Percentiles rank a stretch among this genome's conserved stretches.
phyloP scores from a whole-genome alignment of 1,284 basidiomycete genomes.

The Lentinus polychrous region DNA sequence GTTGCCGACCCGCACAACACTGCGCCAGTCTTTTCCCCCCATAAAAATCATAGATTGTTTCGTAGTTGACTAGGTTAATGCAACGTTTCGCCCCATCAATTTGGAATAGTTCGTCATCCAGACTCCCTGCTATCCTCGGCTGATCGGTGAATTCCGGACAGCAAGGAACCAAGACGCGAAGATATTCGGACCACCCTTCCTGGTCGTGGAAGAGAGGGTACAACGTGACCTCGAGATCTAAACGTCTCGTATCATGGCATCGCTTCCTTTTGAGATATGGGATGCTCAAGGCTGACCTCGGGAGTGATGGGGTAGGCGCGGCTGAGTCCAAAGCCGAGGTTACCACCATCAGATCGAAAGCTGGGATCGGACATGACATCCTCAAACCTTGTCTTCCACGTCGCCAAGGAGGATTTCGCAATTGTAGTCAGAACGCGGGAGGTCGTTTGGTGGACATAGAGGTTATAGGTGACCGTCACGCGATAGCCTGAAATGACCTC shows the following conservation, averaged over 20 bases:
- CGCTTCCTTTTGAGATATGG: conserved; percentile 14
- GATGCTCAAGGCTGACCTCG: neutral
- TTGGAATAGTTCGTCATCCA: neutral
- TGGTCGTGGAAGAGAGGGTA: conserved; percentile 7
- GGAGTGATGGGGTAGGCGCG: conserved; percentile 27
- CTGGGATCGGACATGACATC: conserved; percentile 17
- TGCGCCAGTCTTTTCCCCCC: too few relatives aligned
- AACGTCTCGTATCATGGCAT: conserved; percentile 10
- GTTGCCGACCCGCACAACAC: too few relatives aligned
- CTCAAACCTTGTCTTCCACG: conserved; percentile 9
- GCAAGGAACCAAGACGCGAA: too few relatives aligned
- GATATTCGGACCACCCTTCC: neutral
- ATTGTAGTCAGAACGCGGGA: neutral
- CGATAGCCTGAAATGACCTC: conserved; percentile 31
- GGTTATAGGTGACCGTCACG: conserved; percentile 35
- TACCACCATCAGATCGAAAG: conserved; percentile 26
- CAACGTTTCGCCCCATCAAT: neutral
- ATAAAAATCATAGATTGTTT: neutral
- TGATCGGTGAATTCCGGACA: too few relatives aligned
- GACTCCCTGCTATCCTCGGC: too few relatives aligned
- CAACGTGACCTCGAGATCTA: conserved; percentile 7
- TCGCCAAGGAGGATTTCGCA: neutral
- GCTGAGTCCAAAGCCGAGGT: conserved; percentile 29
- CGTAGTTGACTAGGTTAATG: neutral
- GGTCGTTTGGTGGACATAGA: conserved; percentile 17